Evolutionary conservation across 805 yeast species (phyloP), one percentile per base, ranked within the genome.

Genomic region (Cyberlindnera samutprakarnensis): DNA sequence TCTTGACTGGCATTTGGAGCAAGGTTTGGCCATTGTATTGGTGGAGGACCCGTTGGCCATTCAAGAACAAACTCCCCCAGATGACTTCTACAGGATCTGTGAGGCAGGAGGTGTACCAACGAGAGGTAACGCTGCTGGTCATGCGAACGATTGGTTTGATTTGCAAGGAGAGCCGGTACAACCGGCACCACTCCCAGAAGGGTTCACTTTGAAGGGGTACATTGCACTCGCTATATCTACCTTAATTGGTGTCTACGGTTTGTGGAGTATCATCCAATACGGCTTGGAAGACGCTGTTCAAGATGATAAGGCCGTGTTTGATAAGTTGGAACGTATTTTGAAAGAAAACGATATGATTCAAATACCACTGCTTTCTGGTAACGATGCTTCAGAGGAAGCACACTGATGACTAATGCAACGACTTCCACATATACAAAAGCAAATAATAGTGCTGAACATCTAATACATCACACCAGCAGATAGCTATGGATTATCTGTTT

Each of bases 1-100:
- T 51, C 72, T 82, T 34, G 90, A 82, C 49, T 82, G 87, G 80
- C 94, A 82, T 58, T 69, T 82, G 54, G 79, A 75, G 44, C 92
- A 82, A 60, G 94, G 94, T 18, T 64, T 82, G 33, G 88, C 88
- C 7, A 63, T 80, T 31, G 72, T 74, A 2, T 69, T 82, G 23
- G 63, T 82, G 25, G 94, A 82, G 55, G 83, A 81, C 19, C 90
- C 92, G 14, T 47, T 62, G 32, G 61, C 62, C 22, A 51, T 80
- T 21, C 54, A 65, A 37, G 33, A 51, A 17, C 66, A 65, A 32
- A 33, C 52, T 8, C 48, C 77, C 4, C 71, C 74, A 8, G 56
- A 56, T 0, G 67, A 72, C 27, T 80, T 70, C 48, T 51, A 64
- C 19, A 59, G 63, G 12, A 63, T 64, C 4, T 80, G 92, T 53